phyloP scores from a whole-genome alignment of 108 stramenopile genomes.

The Cafeteria roenbergensis region DNA sequence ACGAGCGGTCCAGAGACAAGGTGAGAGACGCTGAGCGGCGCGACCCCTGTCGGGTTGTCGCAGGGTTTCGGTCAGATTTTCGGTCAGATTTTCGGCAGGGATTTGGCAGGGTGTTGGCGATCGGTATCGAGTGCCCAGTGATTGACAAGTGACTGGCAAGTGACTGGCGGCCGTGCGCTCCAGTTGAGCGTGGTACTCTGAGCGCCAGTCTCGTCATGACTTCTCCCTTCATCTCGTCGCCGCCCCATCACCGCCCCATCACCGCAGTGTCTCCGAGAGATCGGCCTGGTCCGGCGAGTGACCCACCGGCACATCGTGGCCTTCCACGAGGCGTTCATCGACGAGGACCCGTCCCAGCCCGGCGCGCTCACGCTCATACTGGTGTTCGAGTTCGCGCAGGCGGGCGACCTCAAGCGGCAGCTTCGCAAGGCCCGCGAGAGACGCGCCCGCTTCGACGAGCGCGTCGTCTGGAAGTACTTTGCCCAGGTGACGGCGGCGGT shows the following conservation, averaged over 20 bases:
- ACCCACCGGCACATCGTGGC: constrained; percentile 48
- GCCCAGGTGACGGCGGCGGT: constrained; percentile 21
- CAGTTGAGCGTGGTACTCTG: too few species aligned
- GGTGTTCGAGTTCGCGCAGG: constrained; percentile 45
- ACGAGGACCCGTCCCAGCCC: constrained; percentile 23
- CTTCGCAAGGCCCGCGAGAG: constrained; percentile 35
- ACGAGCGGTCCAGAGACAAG: constrained; percentile 27
- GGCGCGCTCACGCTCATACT: constrained; percentile 12
- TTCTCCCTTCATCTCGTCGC: too few species aligned
- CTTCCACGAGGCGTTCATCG: constrained; percentile 37
- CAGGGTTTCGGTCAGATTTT: too few species aligned
- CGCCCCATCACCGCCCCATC: too few species aligned
- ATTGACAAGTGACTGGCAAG: too few species aligned
- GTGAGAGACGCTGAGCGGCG: too few species aligned
- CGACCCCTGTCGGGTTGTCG: too few species aligned
- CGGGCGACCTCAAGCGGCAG: constrained; percentile 46
- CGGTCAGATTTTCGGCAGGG: too few species aligned
- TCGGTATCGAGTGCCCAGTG: too few species aligned
- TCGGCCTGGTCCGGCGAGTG: constrained; percentile 34
- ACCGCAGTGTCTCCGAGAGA: constrained; percentile 48
- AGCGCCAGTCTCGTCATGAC: too few species aligned
- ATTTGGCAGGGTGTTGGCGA: too few species aligned
- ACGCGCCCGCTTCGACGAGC: constrained; percentile 24
- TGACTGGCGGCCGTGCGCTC: too few species aligned
- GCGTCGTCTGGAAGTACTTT: constrained; percentile 38